phyloP scores from a whole-genome alignment of 1,284 basidiomycete genomes.

The Malassezia furfur region DNA sequence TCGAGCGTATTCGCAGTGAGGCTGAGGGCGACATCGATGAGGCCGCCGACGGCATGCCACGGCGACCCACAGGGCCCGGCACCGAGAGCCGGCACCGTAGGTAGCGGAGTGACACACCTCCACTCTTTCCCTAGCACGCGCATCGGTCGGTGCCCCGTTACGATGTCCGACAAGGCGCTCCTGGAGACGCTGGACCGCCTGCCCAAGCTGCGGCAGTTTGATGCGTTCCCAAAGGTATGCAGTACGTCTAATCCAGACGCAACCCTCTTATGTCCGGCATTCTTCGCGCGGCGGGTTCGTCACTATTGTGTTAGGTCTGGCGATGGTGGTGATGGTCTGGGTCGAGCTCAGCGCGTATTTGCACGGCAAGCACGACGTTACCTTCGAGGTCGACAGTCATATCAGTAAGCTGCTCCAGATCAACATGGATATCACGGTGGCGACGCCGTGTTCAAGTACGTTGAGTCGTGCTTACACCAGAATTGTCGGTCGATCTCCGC shows the following conservation, averaged over 20 bases:
- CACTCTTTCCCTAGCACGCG: neutral
- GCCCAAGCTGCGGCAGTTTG: slow-evolving; percentile 42
- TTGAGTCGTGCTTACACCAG: neutral
- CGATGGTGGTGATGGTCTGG: slow-evolving; percentile 66
- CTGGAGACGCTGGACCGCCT: slow-evolving; percentile 36
- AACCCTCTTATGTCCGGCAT: slow-evolving; percentile 73
- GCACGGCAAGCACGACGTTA: slow-evolving; percentile 66
- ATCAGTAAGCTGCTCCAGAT: slow-evolving; percentile 38
- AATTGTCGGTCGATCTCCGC: slow-evolving; percentile 72
- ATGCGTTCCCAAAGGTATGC: slow-evolving; percentile 45
- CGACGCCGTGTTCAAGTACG: slow-evolving; percentile 37
- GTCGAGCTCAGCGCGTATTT: slow-evolving; percentile 82
- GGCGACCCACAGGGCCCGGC: slow-evolving; percentile 45
- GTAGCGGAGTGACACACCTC: neutral
- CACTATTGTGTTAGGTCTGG: slow-evolving; percentile 65
- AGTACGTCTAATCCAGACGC: slow-evolving; percentile 41
- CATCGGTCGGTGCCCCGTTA: neutral
- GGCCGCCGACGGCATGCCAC: slow-evolving; percentile 55
- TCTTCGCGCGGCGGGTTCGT: slow-evolving; percentile 78
- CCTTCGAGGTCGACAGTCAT: slow-evolving; percentile 31
- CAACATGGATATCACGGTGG: slow-evolving; percentile 44
- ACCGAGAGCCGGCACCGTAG: slow-evolving; percentile 42
- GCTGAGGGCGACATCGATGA: slow-evolving; percentile 66
- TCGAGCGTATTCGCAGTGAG: slow-evolving; percentile 72
- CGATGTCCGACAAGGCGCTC: slow-evolving; percentile 28